Evolutionary conservation across 768 basidiomycete genomes (phyloP), one percentile per base, ranked within the genome.

Genomic region (Termitomyces eurrhizus): DNA sequence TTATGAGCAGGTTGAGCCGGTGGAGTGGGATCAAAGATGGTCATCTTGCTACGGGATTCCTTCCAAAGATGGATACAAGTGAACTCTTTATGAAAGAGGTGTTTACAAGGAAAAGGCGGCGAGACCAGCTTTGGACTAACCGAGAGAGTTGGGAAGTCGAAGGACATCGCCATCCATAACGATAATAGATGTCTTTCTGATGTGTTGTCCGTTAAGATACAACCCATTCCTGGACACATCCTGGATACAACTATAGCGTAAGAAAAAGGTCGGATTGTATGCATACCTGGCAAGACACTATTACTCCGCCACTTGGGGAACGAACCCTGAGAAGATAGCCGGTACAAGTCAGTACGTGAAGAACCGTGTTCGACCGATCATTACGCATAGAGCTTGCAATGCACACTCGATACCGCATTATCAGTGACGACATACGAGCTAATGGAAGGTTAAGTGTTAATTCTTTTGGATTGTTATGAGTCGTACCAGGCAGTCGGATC

Each of bases 321-420:
- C 78, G 81, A 52, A 93, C 85, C 9, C 90, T 93, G 58, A 50
- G 14, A 50, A 41, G 59, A 65, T 32, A 57, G 62, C 26, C 26
- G 13, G 16, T 45, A 21, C 9, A 13, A 24, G 50, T 36, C 33
- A 41, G 45, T 65, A 29, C 37, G 26, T 58, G 44, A 14, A 56
- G 52, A 57, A 45, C n/a, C n/a, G 26, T 49, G 56, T 8, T 52
- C 18, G n/a, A 24, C 4, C 44, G 0, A 45, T 8, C 75, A 82
- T 69, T 66, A 89, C 91, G 88, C 91, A 82, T 90, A 87, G 79
- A 90, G 72, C 70, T 87, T 89, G 78, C 88, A 92, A 70, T 90
- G 88, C 39, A 89, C 66, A 51, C 79, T 83, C 4, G 91, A 93
- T 21, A 92, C 84, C 44, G 83, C 78, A 16, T 74, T 67, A 55